Percentiles rank a stretch among this genome's conserved stretches.
phyloP scores from a whole-genome alignment of 139 green algal genomes.

The Closterium sp. region DNA sequence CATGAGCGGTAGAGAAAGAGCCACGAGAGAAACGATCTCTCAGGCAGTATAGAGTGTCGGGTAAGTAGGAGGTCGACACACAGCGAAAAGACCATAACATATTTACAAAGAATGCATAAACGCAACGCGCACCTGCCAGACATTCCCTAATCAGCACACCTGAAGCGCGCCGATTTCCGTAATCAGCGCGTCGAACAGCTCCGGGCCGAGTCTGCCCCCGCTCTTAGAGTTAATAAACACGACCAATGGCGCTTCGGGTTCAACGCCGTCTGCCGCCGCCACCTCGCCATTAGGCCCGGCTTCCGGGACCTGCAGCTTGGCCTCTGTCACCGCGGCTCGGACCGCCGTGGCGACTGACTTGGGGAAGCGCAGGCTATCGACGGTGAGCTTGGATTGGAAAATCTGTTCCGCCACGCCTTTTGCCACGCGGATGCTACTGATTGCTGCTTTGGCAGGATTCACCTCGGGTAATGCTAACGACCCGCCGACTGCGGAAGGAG shows the following conservation, averaged over 20 bases:
- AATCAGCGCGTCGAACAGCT: background rate
- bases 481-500: background rate
- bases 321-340: background rate
- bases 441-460: background rate
- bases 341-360: background rate
- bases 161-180: constrained; percentile 2
- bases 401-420: background rate
- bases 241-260: background rate
- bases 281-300: background rate
- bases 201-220: constrained; percentile 15
- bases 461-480: background rate
- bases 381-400: background rate
- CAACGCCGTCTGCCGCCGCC: background rate
- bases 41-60: background rate
- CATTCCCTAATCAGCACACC: background rate
- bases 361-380: background rate
- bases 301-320: background rate
- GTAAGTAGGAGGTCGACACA: background rate
- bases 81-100: background rate
- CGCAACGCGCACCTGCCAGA: background rate
- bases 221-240: constrained; percentile 41
- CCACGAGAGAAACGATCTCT: background rate
- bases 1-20: background rate
- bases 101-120: background rate
- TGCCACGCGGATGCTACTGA: background rate